Conservation (phyloP, 495 filamentous ascomycete species). For the Neurospora sp. region DNA sequence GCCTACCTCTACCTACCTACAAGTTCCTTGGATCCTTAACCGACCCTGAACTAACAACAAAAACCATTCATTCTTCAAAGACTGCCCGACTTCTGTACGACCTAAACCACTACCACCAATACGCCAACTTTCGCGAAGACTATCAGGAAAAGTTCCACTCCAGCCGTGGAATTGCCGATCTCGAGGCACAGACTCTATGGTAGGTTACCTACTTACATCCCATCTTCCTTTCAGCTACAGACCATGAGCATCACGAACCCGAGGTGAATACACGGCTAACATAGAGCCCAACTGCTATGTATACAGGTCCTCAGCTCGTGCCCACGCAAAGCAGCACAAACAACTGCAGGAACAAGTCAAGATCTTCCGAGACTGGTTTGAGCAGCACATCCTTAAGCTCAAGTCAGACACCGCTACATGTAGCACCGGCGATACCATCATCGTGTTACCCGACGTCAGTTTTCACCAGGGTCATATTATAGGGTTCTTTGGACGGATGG, state of each 20-base stretch:
- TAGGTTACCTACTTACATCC: background rate
- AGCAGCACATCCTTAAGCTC: conserved; percentile 6
- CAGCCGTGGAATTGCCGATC: background rate
- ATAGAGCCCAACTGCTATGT: background rate
- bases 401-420: background rate
- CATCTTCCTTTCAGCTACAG: too few species aligned
- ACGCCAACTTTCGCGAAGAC: background rate
- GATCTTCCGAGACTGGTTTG: conserved; percentile 11
- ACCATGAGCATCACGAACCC: too few species aligned
- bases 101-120: background rate
- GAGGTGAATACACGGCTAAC: background rate
- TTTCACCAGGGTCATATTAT: background rate
- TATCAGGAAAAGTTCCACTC: background rate
- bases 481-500: background rate
- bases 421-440: conserved; percentile 4
- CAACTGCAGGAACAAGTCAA: background rate
- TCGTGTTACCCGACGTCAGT: conserved; percentile 9
- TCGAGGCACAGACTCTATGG: background rate
- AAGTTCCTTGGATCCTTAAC: background rate
- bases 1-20: background rate
- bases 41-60: background rate
- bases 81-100: background rate
- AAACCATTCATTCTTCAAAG: background rate
- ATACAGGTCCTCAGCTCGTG: conserved; percentile 7
- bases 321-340: background rate